A percentile compares a stretch with the other conserved stretches of the same genome.
These are phyloP conservation scores for Prunus mume DNA, from an alignment of 306 rosid species.

Conservation along the genomic window DNA sequence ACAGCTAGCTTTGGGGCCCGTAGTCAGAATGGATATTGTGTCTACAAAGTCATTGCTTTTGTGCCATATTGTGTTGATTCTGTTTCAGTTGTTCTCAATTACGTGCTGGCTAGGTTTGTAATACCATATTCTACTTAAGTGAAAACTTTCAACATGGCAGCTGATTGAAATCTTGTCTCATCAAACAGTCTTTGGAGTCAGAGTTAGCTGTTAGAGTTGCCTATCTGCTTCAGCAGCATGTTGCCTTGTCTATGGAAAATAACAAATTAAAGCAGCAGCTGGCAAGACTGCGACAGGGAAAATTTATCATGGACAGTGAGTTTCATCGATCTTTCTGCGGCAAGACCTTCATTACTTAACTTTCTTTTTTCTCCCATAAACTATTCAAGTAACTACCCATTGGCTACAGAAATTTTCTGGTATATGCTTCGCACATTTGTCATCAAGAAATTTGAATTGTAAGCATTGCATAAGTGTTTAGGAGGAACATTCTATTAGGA, in stretches of 20 bases:
- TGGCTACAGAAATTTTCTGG: neutral
- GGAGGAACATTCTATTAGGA: too few relatives aligned
- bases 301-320: slow-evolving; percentile 37
- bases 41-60: too few relatives aligned
- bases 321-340: neutral
- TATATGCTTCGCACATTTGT: neutral
- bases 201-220: slow-evolving; percentile 40
- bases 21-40: too few relatives aligned
- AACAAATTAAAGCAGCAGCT: slow-evolving; percentile 39
- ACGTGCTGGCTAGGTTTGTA: neutral
- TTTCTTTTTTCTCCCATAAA: neutral
- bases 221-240: slow-evolving; percentile 41
- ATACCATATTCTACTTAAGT: neutral
- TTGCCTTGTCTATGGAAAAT: slow-evolving; percentile 44
- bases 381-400: neutral
- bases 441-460: neutral
- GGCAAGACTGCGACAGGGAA: slow-evolving; percentile 33
- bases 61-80: neutral
- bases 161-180: slow-evolving; percentile 7
- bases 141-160: slow-evolving; percentile 6
- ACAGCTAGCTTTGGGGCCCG: too few relatives aligned
- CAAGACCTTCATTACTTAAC: neutral
- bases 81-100: neutral
- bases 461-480: neutral
- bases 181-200: slow-evolving; percentile 35